A percentile compares a stretch with the other conserved stretches of the same genome.
These are phyloP conservation scores for Saccharomycopsis lassenensis DNA, from an alignment of 805 yeast genomes.

Conservation along the genomic window DNA sequence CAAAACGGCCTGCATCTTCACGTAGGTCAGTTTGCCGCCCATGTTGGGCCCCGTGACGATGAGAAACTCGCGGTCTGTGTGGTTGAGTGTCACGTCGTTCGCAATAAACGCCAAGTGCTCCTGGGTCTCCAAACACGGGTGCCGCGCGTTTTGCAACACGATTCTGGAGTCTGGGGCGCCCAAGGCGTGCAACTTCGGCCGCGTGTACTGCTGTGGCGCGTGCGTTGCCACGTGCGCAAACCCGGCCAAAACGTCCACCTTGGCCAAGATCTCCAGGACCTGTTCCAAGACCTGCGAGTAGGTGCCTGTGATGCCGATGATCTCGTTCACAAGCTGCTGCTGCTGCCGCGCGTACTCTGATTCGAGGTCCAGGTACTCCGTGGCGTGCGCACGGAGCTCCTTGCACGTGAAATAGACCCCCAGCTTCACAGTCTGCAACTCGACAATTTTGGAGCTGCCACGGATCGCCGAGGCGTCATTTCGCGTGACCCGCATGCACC, in stretches of 20 bases:
- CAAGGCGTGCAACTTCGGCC: slow-evolving; percentile 58
- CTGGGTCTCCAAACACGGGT: slow-evolving; percentile 89
- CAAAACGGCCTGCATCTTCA: slow-evolving; percentile 80
- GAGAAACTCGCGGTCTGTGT: slow-evolving; percentile 51
- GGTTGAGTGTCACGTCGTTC: slow-evolving; percentile 66
- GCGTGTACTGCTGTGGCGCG: slow-evolving; percentile 73
- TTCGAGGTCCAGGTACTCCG: slow-evolving; percentile 46
- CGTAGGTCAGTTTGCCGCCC: slow-evolving; percentile 96
- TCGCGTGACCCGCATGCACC: slow-evolving; percentile 91
- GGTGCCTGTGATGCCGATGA: slow-evolving; percentile 68
- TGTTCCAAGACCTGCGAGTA: slow-evolving; percentile 71
- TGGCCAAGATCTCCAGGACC: slow-evolving; percentile 52
- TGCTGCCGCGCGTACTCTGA: slow-evolving; percentile 68
- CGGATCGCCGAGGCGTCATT: slow-evolving; percentile 77
- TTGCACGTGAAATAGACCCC: slow-evolving; percentile 87
- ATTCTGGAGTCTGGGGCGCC: slow-evolving; percentile 36
- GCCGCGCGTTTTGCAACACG: slow-evolving; percentile 66
- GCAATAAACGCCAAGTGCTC: slow-evolving; percentile 86
- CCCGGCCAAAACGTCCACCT: slow-evolving; percentile 71
- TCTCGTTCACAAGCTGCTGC: slow-evolving; percentile 68
- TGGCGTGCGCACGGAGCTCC: slow-evolving; percentile 47
- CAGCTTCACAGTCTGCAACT: slow-evolving; percentile 85
- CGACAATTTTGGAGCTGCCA: slow-evolving; percentile 48
- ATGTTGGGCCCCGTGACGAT: slow-evolving; percentile 94
- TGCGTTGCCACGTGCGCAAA: slow-evolving; percentile 78